Evolutionary conservation across 163 green algal species (phyloP), one percentile per base, ranked within the genome.

Genomic region (Scenedesmus sp.): DNA sequence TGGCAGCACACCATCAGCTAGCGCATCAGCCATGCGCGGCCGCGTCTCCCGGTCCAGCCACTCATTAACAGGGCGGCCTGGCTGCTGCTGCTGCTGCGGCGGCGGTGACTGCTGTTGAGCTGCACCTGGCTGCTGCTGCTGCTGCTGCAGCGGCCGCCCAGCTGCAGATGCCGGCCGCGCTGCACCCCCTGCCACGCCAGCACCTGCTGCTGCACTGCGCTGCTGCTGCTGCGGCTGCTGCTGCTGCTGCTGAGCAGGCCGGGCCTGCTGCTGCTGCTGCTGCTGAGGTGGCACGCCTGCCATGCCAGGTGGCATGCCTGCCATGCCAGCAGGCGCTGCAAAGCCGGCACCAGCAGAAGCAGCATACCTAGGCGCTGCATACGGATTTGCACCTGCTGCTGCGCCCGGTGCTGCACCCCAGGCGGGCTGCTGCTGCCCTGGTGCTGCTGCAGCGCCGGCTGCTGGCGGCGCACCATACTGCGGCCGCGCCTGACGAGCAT

Each of bases 1-100:
- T 8, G 89, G 89, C 55, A 89, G 82, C 82, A 81, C 67, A 56
- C 90, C 90, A 60, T 93, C 84, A 57, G 73, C 84, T 23, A 93
- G 57, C 0, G 82, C 84, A 23, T 93, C 74, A 46, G 20, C 34
- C 56, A 93, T 74, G 26, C 90, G 84, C 64, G 84, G 84, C 26
- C 90, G 60, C 1, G 20, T 83, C 16, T 93, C 90, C 10, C 84
- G 56, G 3, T 86, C 90, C 20, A 93, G 46, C 84, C 73, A 90
- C 4, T 93, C 90, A 73, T 93, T 76, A 3, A 93, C 77, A 18
- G 57, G 84, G 9, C 89, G 82, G 23, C 89, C 89, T 52, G 26
- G 55, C 64, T 59, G 64, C 81, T 59, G 52, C n/a, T 55, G n/a
- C 81, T 89, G 86, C 8, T 34, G 13, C 67, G n/a, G 34, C 34